Conservation (phyloP, 2,329 filamentous ascomycete genomes). For the Fusarium falciforme region DNA sequence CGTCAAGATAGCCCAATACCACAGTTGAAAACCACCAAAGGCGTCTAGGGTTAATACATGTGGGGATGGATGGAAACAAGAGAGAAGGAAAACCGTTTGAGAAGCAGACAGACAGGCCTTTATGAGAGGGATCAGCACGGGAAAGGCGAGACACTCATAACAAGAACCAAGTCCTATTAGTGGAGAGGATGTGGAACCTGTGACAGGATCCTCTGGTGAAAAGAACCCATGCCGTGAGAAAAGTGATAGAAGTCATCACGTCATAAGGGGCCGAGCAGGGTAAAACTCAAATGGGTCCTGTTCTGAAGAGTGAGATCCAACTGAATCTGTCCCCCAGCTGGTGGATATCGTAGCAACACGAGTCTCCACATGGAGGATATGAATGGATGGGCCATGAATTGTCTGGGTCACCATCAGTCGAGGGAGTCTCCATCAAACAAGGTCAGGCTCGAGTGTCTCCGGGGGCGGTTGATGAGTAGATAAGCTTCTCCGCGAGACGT, state of each 20-base stretch:
- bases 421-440: conserved; percentile 32
- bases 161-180: neutral
- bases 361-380: conserved; percentile 24
- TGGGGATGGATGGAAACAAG: neutral
- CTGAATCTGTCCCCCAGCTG: conserved; percentile 8
- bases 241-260: conserved; percentile 20
- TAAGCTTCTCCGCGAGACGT: conserved; percentile 26
- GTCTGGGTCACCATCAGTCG: conserved; percentile 2
- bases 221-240: conserved; percentile 7
- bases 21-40: conserved; percentile 11
- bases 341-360: conserved; percentile 31
- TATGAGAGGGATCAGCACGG: conserved; percentile 16
- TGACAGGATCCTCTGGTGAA: conserved; percentile 1
- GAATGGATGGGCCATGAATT: conserved; percentile 4
- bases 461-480: conserved; percentile 15
- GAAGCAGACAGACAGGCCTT: conserved; percentile 2
- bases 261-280: conserved; percentile 20
- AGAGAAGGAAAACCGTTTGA: neutral
- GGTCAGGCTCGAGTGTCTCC: conserved; percentile 24
- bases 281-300: conserved; percentile 13
- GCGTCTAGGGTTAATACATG: conserved; percentile 19
- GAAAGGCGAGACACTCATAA: conserved; percentile 2
- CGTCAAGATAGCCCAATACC: neutral
- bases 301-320: conserved; percentile 1
- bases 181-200: conserved; percentile 23